Percentiles rank a stretch among this genome's conserved stretches.
These are phyloP conservation scores for Leucocoprinus leucothites DNA, from an alignment of 768 basidiomycete genomes.

Conservation along the genomic window DNA sequence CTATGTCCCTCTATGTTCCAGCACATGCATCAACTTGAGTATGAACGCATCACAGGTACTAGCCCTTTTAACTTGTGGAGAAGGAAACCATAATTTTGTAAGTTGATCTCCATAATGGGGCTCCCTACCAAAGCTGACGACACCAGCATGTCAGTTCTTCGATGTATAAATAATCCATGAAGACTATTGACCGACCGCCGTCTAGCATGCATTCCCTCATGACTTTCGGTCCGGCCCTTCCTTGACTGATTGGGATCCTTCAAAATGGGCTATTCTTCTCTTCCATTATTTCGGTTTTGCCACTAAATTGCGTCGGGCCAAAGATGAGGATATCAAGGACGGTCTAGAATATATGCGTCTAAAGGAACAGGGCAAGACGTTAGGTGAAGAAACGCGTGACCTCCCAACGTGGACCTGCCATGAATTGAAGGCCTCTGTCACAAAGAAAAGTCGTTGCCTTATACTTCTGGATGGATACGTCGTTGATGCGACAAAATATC, in stretches of 20 bases:
- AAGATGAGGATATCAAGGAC: constrained; percentile 44
- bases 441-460: constrained; percentile 38
- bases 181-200: constrained; percentile 1
- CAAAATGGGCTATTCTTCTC: constrained; percentile 69
- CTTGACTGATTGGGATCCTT: constrained; percentile 69
- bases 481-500: constrained; percentile 59
- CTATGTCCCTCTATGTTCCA: neutral
- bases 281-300: constrained; percentile 49
- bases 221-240: constrained; percentile 73
- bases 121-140: neutral
- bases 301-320: constrained; percentile 45
- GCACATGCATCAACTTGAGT: neutral
- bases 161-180: neutral
- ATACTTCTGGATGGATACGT: constrained; percentile 58
- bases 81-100: constrained; percentile 79
- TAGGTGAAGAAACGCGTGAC: constrained; percentile 15
- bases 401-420: constrained; percentile 35
- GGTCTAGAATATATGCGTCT: constrained; percentile 46
- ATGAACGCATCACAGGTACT: constrained; percentile 40
- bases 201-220: constrained; percentile 72
- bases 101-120: constrained; percentile 20
- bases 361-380: constrained; percentile 24
- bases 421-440: constrained; percentile 32
- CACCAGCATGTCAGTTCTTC: constrained; percentile 9
- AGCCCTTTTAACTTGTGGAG: constrained; percentile 68